Conservation (phyloP, 129 eudicot species). For the Saussurea involucrata region DNA sequence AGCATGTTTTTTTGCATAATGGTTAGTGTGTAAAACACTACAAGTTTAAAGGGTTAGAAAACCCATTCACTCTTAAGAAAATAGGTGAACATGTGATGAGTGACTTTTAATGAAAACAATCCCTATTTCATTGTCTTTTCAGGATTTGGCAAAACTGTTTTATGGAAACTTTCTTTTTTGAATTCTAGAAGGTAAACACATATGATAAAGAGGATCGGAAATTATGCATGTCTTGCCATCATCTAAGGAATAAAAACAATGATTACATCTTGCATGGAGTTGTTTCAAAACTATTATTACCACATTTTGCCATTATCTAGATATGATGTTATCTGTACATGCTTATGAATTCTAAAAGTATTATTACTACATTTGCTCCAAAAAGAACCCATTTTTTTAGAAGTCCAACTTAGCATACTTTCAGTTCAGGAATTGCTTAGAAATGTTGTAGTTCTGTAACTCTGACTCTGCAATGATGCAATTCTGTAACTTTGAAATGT, state of each 20-base stretch:
- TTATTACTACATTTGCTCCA: not conserved
- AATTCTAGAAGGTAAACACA: not conserved
- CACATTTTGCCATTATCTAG: too few relatives aligned
- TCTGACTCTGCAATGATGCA: not conserved
- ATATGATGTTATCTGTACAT: not conserved
- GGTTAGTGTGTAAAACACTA: not conserved
- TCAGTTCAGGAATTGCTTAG: not conserved
- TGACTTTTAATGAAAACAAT: not conserved
- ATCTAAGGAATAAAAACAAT: not conserved
- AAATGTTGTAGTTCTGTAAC: not conserved
- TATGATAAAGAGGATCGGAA: not conserved
- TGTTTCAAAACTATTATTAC: not conserved
- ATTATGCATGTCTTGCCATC: not conserved
- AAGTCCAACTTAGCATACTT: not conserved
- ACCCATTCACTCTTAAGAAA: not conserved
- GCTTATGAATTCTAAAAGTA: not conserved
- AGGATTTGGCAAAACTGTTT: not conserved
- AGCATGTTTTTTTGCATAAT: not conserved
- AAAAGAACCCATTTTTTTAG: not conserved
- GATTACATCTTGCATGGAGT: not conserved
- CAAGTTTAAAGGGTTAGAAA: not conserved
- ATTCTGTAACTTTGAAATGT: not conserved
- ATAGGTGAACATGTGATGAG: not conserved
- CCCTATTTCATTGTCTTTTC: not conserved
- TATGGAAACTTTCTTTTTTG: not conserved